A percentile compares a stretch with the other conserved stretches of the same genome.
Evolutionary conservation across 2,329 filamentous ascomycete genomes (phyloP).

Genomic region (Elsinoe batatas): DNA sequence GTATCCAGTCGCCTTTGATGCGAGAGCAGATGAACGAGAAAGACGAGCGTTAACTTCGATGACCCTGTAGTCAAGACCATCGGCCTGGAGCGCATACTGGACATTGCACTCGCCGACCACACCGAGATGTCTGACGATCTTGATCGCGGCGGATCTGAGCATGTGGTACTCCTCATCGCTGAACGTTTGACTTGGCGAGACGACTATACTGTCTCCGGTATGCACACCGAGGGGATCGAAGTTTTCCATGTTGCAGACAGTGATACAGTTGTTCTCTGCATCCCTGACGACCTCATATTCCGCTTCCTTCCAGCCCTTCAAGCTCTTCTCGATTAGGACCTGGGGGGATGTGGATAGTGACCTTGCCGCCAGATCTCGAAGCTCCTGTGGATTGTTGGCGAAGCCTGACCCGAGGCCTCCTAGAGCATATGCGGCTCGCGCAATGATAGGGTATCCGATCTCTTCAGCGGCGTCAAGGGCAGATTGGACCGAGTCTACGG

Average conservation of each 20-base stretch:
- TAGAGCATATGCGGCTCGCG: slow-evolving; percentile 90
- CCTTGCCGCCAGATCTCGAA: slow-evolving; percentile 83
- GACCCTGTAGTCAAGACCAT: slow-evolving; percentile 94
- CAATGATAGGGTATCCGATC: slow-evolving; percentile 95
- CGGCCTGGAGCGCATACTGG: slow-evolving; percentile 92
- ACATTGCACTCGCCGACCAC: slow-evolving; percentile 99
- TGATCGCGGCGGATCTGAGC: slow-evolving; percentile 94
- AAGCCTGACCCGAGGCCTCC: slow-evolving; percentile 95
- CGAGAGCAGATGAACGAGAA: slow-evolving; percentile 90
- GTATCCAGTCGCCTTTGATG: slow-evolving; percentile 96
- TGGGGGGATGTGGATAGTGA: slow-evolving; percentile 91
- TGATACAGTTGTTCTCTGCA: slow-evolving; percentile 97
- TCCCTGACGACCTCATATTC: slow-evolving; percentile 98
- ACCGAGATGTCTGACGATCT: slow-evolving; percentile 93
- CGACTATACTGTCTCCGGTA: slow-evolving; percentile 97
- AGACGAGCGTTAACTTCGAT: slow-evolving; percentile 99
- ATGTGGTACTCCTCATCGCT: slow-evolving; percentile 99
- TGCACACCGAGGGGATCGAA: slow-evolving; percentile 96
- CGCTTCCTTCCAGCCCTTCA: slow-evolving; percentile 99
- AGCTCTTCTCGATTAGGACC: slow-evolving; percentile 94
- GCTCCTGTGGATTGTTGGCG: slow-evolving; percentile 85
- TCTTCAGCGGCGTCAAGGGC: slow-evolving; percentile 76
- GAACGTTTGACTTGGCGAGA: slow-evolving; percentile 91
- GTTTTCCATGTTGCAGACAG: slow-evolving; percentile 98
- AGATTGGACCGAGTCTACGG: slow-evolving; percentile 83